These are phyloP conservation scores for Cerrena zonata DNA, from an alignment of 1,284 basidiomycete genomes.

Conservation along the genomic window DNA sequence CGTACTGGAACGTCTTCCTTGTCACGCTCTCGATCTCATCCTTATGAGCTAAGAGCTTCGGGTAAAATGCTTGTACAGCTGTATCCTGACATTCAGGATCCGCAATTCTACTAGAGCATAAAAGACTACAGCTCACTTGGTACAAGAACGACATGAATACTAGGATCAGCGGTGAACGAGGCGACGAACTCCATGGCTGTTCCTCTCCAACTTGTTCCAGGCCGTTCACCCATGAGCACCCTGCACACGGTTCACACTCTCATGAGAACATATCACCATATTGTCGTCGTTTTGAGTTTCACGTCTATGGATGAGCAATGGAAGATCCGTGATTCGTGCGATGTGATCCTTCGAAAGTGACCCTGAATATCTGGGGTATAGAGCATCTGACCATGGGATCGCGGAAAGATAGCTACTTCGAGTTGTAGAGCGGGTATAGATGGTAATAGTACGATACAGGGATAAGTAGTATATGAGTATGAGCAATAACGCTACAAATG, in stretches of 20 bases:
- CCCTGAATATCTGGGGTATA: too few relatives aligned
- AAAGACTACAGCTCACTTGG: constrained; percentile 5
- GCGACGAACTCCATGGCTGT: constrained; percentile 6
- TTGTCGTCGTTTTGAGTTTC: neutral
- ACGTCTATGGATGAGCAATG: neutral
- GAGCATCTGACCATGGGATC: too few relatives aligned
- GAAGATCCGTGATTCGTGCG: neutral
- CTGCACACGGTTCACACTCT: neutral
- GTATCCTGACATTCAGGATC: neutral
- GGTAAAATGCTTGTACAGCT: constrained; percentile 35
- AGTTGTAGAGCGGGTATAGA: too few relatives aligned
- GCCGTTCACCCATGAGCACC: neutral
- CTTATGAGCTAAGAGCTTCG: constrained; percentile 36
- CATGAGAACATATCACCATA: neutral
- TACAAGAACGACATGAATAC: neutral
- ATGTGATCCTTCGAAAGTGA: neutral
- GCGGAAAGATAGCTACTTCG: too few relatives aligned
- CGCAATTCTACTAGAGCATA: neutral
- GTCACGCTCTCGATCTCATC: constrained; percentile 37
- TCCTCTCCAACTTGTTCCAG: neutral
- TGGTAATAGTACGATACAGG: too few relatives aligned
- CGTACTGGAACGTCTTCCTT: constrained; percentile 51
- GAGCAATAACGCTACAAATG: too few relatives aligned
- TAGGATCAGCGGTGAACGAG: neutral
- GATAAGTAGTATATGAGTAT: too few relatives aligned